phyloP scores from a whole-genome alignment of 768 basidiomycete genomes.

The Krasilnikovozyma curviuscula region DNA sequence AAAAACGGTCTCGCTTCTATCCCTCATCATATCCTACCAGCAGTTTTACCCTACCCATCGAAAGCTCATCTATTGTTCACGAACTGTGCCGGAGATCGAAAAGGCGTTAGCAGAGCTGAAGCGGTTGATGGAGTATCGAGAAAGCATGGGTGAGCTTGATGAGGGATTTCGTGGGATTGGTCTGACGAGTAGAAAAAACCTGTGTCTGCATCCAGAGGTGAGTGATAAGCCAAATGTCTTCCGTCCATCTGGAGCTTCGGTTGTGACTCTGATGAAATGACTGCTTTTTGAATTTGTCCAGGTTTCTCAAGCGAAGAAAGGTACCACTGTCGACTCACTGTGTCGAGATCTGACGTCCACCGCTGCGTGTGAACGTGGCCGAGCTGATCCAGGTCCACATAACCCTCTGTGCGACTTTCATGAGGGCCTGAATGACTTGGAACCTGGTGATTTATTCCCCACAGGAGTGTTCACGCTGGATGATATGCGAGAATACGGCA shows the following conservation, averaged over 20 bases:
- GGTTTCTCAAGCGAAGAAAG: slow-evolving; percentile 97
- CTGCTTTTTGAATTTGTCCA: slow-evolving; percentile 21
- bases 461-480: slow-evolving; percentile 85
- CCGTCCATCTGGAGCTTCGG: neutral
- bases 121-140: slow-evolving; percentile 77
- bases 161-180: slow-evolving; percentile 69
- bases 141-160: slow-evolving; percentile 44
- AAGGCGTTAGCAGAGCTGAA: slow-evolving; percentile 92
- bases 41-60: slow-evolving; percentile 81
- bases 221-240: too few relatives aligned
- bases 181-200: slow-evolving; percentile 83
- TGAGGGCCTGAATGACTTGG: slow-evolving; percentile 49
- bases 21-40: slow-evolving; percentile 92
- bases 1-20: slow-evolving; percentile 89
- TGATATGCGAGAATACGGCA: slow-evolving; percentile 73
- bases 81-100: slow-evolving; percentile 97
- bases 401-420: slow-evolving; percentile 87
- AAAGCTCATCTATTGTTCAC: slow-evolving; percentile 95
- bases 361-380: slow-evolving; percentile 58
- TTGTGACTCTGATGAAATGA: neutral
- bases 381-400: slow-evolving; percentile 69
- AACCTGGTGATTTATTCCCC: slow-evolving; percentile 62
- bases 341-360: slow-evolving; percentile 89
- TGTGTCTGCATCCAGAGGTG: slow-evolving; percentile 88
- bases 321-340: slow-evolving; percentile 85